These are phyloP conservation scores for Xylaria multiplex DNA, from an alignment of 2,329 filamentous ascomycete genomes.

Conservation along the genomic window DNA sequence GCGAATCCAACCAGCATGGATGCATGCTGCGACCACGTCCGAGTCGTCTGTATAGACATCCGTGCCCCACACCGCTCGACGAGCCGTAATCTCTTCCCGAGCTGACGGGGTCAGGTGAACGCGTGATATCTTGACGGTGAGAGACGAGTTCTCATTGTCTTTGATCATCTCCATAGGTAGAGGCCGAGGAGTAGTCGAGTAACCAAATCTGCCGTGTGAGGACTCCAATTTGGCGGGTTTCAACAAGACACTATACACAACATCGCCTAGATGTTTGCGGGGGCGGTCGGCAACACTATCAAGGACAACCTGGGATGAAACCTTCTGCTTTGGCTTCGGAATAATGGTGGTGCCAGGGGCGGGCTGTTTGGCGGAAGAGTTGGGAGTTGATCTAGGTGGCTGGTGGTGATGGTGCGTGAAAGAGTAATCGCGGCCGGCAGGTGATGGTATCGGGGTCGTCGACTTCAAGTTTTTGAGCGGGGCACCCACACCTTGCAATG, in stretches of 20 bases:
- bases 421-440: constrained; percentile 55
- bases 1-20: constrained; percentile 91
- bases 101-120: constrained; percentile 76
- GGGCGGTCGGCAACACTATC: constrained; percentile 76
- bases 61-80: constrained; percentile 88
- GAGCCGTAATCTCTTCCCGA: constrained; percentile 83
- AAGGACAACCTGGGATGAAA: constrained; percentile 76
- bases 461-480: constrained; percentile 64
- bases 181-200: constrained; percentile 70
- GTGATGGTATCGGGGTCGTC: constrained; percentile 57
- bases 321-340: constrained; percentile 71
- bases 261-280: constrained; percentile 83
- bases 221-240: constrained; percentile 61
- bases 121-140: constrained; percentile 86
- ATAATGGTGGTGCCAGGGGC: constrained; percentile 54
- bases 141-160: constrained; percentile 86
- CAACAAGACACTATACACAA: constrained; percentile 79
- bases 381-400: constrained; percentile 55
- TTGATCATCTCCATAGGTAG: constrained; percentile 78
- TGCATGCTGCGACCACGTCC: constrained; percentile 89
- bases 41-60: constrained; percentile 97
- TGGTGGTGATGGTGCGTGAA: constrained; percentile 61
- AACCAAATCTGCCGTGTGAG: constrained; percentile 55
- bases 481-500: constrained; percentile 54
- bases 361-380: constrained; percentile 46